Conservation (phyloP, 345 rosid species). For the Rhodamnia rubescens region DNA sequence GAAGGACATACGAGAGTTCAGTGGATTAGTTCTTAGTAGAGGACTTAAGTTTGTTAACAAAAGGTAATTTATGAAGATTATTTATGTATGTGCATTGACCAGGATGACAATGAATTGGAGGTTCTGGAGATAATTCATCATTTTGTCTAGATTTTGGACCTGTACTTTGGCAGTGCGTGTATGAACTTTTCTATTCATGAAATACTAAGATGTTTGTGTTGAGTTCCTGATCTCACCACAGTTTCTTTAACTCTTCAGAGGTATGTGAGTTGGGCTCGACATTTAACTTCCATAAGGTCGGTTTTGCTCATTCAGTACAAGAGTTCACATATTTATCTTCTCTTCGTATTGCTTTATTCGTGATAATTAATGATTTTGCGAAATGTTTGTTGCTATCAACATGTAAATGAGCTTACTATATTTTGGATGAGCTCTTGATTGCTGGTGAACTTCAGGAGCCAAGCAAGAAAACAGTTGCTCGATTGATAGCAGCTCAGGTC, state of each 20-base stretch:
- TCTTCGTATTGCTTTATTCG: neutral
- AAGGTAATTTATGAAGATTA: constrained; percentile 16
- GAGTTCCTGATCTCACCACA: neutral
- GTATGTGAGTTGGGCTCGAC: constrained; percentile 94
- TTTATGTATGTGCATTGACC: no score
- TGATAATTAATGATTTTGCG: neutral
- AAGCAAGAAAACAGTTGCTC: constrained; percentile 87
- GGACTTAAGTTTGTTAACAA: constrained; percentile 86
- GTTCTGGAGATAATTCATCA: no score
- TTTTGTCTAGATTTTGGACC: no score
- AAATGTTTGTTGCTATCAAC: constrained; percentile 4
- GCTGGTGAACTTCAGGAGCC: constrained; percentile 97
- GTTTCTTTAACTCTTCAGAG: constrained; percentile 12
- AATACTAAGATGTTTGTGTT: neutral
- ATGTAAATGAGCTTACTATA: constrained; percentile 72
- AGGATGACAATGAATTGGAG: no score
- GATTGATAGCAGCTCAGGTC: constrained; percentile 82
- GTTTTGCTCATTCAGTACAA: neutral
- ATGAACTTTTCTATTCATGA: no score
- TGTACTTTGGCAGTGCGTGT: no score
- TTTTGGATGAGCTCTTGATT: constrained; percentile 79
- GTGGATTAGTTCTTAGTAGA: constrained; percentile 59
- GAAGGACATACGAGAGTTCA: constrained; percentile 69
- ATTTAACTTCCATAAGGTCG: constrained; percentile 90
- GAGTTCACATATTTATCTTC: neutral